These are phyloP conservation scores for Annulohypoxylon nitens DNA, from an alignment of 495 filamentous ascomycete genomes.

Conservation along the genomic window DNA sequence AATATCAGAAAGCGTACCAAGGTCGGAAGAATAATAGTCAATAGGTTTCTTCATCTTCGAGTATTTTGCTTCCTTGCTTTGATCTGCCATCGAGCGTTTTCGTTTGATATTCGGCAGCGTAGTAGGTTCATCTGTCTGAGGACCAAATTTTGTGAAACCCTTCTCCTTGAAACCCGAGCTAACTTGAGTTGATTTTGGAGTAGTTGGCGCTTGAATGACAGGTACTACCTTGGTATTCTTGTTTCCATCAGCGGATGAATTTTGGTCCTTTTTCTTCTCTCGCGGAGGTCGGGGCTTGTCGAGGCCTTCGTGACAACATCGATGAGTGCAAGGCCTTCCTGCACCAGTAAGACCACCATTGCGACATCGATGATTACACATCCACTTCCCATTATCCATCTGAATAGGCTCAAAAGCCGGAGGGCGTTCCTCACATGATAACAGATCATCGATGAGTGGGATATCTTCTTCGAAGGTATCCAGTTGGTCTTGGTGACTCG, in stretches of 20 bases:
- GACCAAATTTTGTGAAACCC: neutral
- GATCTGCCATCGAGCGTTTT: slow-evolving; percentile 22
- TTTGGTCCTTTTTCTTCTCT: slow-evolving; percentile 50
- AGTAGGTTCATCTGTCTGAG: neutral
- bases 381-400: slow-evolving; percentile 86
- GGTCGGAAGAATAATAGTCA: slow-evolving; percentile 15
- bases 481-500: slow-evolving; percentile 69
- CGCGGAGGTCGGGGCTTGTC: slow-evolving; percentile 78
- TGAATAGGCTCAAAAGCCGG: slow-evolving; percentile 58
- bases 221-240: neutral
- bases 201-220: neutral
- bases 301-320: slow-evolving; percentile 89
- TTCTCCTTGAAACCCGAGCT: neutral
- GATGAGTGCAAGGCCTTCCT: slow-evolving; percentile 66
- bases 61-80: neutral
- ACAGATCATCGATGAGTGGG: slow-evolving; percentile 39
- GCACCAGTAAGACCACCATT: slow-evolving; percentile 78
- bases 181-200: neutral
- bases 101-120: slow-evolving; percentile 33
- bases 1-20: slow-evolving; percentile 41
- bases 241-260: slow-evolving; percentile 10
- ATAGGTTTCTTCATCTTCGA: slow-evolving; percentile 2
- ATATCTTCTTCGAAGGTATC: slow-evolving; percentile 54
- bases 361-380: slow-evolving; percentile 82
- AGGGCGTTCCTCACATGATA: slow-evolving; percentile 6